Evolutionary conservation across 768 basidiomycete species (phyloP), one percentile per base, ranked within the genome.

Genomic region (Collybia mongolica): DNA sequence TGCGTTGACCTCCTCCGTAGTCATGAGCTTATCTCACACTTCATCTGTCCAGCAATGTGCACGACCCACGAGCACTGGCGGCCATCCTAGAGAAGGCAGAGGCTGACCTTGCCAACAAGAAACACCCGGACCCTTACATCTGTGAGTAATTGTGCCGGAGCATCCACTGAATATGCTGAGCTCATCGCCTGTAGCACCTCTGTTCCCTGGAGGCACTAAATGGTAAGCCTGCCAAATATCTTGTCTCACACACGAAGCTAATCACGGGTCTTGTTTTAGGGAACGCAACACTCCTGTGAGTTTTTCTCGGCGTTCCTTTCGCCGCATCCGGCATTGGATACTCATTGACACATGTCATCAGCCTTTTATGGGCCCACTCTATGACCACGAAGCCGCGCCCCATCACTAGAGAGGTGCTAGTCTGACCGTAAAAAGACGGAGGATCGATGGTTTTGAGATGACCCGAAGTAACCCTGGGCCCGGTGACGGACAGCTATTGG

Each of bases 41-140:
- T 32, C 49, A 26, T 36, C 38, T 15, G 41, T 46, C 7, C 51
- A 96, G 93, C 43, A 75, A 94, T 61, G 84, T 96, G 48, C 81
- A 82, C 48, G 90, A 96, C 60, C 93, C 94, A 12, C 79, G 93
- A 54, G 84, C 86, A 18, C 72, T 97, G 46, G 87, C 88, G 8
- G 60, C 69, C n/a, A 80, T 96, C 47, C 67, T 97, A 18, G 82
- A 86, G 62, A 81, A 84, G 60, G 91, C 91, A 2, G 94, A 96
- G 69, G 86, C 82, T 2, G 68, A 80, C 7, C 72, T 95, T 17
- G 87, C 83, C 2, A 68, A 66, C 24, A 79, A 68, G 61, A 73
- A 73, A 48, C 96, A 98, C 65, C 95, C 94, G 19, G 96, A 98
- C 69, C 95, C 96, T 36, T 94, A 93, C 68, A 87, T 90, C 65